Base-by-base conservation (phyloP, 768 basidiomycete genomes). In the Termitomyces sp. region DNA sequence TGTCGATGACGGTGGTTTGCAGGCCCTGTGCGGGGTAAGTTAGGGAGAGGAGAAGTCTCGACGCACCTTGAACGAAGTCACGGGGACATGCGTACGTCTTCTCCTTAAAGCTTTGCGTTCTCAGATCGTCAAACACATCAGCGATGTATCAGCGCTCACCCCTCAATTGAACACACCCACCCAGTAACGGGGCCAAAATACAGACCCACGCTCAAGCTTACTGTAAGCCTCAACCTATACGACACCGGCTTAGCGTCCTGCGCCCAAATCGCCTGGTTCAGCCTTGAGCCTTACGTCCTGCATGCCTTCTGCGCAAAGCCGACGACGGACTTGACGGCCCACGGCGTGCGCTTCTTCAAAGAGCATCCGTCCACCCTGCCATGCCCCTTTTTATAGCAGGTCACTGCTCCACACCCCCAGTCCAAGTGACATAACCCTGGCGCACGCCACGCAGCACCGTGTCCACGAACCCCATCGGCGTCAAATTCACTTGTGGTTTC, bases 261-360 rank as follows among this genome's bases (percentile, higher is more conserved):
- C 30, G 84, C 84, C 97, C 97, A 99, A 53, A 98, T 77, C 56
- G 88, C 91, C 79, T 96, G 91, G 88, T 99, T 99, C 64, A 99
- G 86, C 67, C 89, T 98, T 94, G 70, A 99, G 69, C 56, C 95
- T 86, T 58, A 99, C 91, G 74, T 98, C 96, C 51, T 80, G 72
- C 97, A 99, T 98, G 90, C 78, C 79, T 93, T 95, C 67, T 85
- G 86, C 13, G 97, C 95, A 69, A 99, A 99, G 53, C 84, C 83
- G 68, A 93, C 79, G 65, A 98, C 87, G 63, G 93, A 91, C 81
- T 98, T 98, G 77, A 98, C 85, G 65, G 95, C 97, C 80, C 87
- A 89, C 24, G 97, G 97, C 18, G 97, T 94, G 67, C 95, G 89
- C 84, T 96, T 96, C 81, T 98, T 98, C 84, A 97, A 98, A 42